These are phyloP conservation scores for Trichoderma breve DNA, from an alignment of 2,329 filamentous ascomycete species.

Conservation along the genomic window DNA sequence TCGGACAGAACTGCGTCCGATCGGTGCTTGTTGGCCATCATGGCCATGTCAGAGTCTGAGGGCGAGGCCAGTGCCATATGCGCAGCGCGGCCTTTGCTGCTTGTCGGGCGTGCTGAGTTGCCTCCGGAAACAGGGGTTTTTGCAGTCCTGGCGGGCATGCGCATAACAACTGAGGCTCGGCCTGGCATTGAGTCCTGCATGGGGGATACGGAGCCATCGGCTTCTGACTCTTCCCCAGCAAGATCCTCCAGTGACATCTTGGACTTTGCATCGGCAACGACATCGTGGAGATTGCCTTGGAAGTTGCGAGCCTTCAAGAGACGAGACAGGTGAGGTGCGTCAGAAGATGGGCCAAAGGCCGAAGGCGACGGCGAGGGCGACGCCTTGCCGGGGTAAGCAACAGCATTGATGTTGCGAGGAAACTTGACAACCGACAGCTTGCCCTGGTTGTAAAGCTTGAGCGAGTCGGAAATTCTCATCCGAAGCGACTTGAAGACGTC, in stretches of 20 bases:
- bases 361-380: neutral
- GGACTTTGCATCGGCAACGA: constrained; percentile 59
- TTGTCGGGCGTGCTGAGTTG: constrained; percentile 48
- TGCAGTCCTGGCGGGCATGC: constrained; percentile 57
- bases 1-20: constrained; percentile 33
- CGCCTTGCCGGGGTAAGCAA: constrained; percentile 10
- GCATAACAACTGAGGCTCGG: constrained; percentile 48
- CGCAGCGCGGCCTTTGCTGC: constrained; percentile 53
- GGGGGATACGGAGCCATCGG: constrained; percentile 24
- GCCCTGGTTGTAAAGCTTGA: constrained; percentile 52
- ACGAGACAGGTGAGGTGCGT: constrained; percentile 66
- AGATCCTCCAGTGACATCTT: constrained; percentile 51
- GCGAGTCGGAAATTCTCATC: constrained; percentile 53
- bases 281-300: constrained; percentile 55
- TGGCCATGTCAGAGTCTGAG: constrained; percentile 27
- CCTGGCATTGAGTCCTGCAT: constrained; percentile 23
- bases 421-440: constrained; percentile 47
- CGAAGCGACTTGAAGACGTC: constrained; percentile 51
- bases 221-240: constrained; percentile 56
- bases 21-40: constrained; percentile 25
- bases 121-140: constrained; percentile 46
- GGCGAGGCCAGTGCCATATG: constrained; percentile 42
- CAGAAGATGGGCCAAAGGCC: constrained; percentile 41
- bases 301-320: constrained; percentile 63
- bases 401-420: constrained; percentile 26